phyloP scores from a whole-genome alignment of 768 basidiomycete species.

The Botryobasidium botryosum region DNA sequence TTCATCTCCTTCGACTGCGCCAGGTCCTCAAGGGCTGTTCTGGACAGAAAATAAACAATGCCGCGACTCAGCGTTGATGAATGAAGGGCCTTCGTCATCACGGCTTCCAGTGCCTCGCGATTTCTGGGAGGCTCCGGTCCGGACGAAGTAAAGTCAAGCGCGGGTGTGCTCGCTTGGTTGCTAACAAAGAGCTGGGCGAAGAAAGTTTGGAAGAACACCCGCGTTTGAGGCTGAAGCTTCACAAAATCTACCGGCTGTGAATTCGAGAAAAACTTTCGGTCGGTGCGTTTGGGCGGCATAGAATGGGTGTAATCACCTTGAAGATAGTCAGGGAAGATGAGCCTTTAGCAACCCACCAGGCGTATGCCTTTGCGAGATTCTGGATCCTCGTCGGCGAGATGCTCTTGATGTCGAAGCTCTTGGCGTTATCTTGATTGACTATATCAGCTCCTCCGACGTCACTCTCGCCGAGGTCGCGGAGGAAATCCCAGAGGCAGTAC shows the following conservation, averaged over 20 bases:
- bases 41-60: neutral
- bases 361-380: slow-evolving; percentile 74
- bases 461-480: slow-evolving; percentile 77
- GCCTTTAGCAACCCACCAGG: slow-evolving; percentile 87
- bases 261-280: neutral
- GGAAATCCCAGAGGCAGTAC: slow-evolving; percentile 92
- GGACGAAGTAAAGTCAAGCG: slow-evolving; percentile 22
- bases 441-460: slow-evolving; percentile 66
- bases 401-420: slow-evolving; percentile 19
- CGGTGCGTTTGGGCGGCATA: neutral
- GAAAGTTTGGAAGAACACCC: slow-evolving; percentile 51
- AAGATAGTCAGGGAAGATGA: slow-evolving; percentile 55
- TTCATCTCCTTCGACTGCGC: slow-evolving; percentile 23
- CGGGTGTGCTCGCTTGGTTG: slow-evolving; percentile 57
- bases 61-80: neutral
- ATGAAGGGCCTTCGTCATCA: slow-evolving; percentile 44
- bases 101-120: slow-evolving; percentile 48
- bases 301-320: slow-evolving; percentile 37
- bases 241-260: slow-evolving; percentile 78
- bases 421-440: slow-evolving; percentile 31
- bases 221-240: slow-evolving; percentile 42
- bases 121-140: slow-evolving; percentile 27
- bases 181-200: slow-evolving; percentile 52
- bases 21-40: slow-evolving; percentile 11
- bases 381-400: slow-evolving; percentile 39